phyloP scores from a whole-genome alignment of 2,329 filamentous ascomycete genomes.

The Geosmithia putterillii region DNA sequence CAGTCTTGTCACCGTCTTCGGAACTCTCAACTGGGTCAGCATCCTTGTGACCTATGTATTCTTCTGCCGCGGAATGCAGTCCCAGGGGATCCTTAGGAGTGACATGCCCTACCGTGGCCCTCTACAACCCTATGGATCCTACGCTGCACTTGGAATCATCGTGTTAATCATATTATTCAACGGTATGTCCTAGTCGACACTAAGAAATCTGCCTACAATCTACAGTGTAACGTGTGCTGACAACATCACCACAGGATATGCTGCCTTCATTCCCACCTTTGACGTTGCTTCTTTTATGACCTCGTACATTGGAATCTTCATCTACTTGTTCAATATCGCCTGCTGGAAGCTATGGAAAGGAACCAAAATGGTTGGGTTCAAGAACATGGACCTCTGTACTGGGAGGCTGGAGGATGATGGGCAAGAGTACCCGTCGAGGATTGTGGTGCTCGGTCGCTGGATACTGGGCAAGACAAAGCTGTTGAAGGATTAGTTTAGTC shows the following conservation, averaged over 20 bases:
- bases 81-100: conserved; percentile 18
- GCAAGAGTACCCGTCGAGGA: neutral
- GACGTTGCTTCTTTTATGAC: conserved; percentile 51
- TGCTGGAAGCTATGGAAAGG: conserved; percentile 43
- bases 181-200: neutral
- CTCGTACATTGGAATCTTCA: conserved; percentile 27
- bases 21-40: conserved; percentile 29
- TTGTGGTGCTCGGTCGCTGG: no score
- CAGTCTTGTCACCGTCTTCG: conserved; percentile 28
- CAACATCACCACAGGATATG: conserved; percentile 31
- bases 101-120: conserved; percentile 23
- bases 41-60: conserved; percentile 24
- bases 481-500: no score
- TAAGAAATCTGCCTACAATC: conserved; percentile 5
- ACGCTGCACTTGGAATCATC: conserved; percentile 10
- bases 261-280: conserved; percentile 52
- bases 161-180: neutral
- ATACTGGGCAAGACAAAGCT: no score
- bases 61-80: conserved; percentile 22
- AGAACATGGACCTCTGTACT: neutral
- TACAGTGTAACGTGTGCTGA: no score
- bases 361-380: neutral
- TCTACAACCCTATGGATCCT: conserved; percentile 25
- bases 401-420: neutral
- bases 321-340: conserved; percentile 42